Base-by-base conservation (phyloP, 2,329 filamentous ascomycete genomes). In the Clonostachys solani region DNA sequence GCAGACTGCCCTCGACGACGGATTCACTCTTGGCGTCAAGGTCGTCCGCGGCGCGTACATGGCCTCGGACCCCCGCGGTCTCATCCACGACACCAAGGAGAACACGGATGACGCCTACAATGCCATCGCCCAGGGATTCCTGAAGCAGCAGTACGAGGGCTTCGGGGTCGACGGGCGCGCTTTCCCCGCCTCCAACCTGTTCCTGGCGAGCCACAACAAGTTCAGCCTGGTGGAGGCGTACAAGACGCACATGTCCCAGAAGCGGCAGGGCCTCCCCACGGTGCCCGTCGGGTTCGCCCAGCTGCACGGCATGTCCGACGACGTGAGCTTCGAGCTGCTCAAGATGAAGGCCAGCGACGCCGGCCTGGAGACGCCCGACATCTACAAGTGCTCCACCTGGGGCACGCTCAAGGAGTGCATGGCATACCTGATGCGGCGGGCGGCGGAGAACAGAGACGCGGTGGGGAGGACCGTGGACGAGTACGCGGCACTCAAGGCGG, bases 221-320 rank as follows among this genome's bases (percentile, higher is more conserved):
- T n/a, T n/a, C 12, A 45, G 43, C 5, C 19, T 45, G 3, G 59
- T 64, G 33, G 69, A 70, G n/a, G 43, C 19, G 3, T 13, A 36
- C 12, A 35, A 35, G 15, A 45, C 33, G 35, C 43, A 37, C 17
- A n/a, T 36, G 34, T 17, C 18, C 15, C 15, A 37, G 15, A 36
- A 45, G 34, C 15, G 34, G 6, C 19, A 43, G 13, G 53, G 55
- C 12, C 54, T 65, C 4, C 61, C 61, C 3, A 67, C 65, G 5
- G 60, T 65, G 2, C 53, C 58, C 1, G 63, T 79, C 6, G 65
- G 54, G 36, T 81, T 75, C 50, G 77, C 73, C 4, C 78, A 81
- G 59, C 64, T 81, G 0, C 72, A 77, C 44, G 78, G 78, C 23
- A 81, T 81, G 78, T 74, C 77, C 4, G 78, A 81, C 48, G 74